phyloP scores from a whole-genome alignment of 1,284 basidiomycete genomes.

The Ceratobasidium sp. region DNA sequence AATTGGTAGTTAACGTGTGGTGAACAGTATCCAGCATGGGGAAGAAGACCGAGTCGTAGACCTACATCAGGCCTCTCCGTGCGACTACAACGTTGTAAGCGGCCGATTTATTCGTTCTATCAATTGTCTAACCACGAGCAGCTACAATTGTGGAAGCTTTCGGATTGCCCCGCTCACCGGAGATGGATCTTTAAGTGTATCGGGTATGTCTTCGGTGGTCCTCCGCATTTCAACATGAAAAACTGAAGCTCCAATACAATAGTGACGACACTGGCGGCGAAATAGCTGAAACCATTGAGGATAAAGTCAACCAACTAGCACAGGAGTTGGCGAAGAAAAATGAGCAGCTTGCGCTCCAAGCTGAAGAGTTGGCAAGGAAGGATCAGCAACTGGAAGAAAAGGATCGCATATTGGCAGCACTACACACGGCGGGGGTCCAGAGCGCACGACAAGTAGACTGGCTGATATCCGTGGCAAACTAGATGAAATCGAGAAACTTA shows the following conservation, averaged over 20 bases:
- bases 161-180: neutral
- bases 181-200: slow-evolving; percentile 16
- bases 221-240: neutral
- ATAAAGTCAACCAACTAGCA: neutral
- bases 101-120: too few relatives aligned
- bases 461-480: neutral
- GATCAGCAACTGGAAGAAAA: slow-evolving; percentile 8
- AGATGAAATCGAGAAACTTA: neutral
- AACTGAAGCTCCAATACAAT: neutral
- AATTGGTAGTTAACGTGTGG: neutral
- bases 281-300: slow-evolving; percentile 18
- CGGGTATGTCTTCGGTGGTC: neutral
- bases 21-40: neutral
- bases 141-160: neutral
- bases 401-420: neutral
- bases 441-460: neutral
- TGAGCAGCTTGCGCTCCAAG: slow-evolving; percentile 5
- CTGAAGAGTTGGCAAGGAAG: slow-evolving; percentile 19
- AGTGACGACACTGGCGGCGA: slow-evolving; percentile 28
- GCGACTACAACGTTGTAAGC: neutral
- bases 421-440: neutral
- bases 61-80: neutral
- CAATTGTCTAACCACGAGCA: neutral
- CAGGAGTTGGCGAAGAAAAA: slow-evolving; percentile 3
- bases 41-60: slow-evolving; percentile 4